Evolutionary conservation across 768 basidiomycete species (phyloP), one percentile per base, ranked within the genome.

Genomic region (Postia placenta): DNA sequence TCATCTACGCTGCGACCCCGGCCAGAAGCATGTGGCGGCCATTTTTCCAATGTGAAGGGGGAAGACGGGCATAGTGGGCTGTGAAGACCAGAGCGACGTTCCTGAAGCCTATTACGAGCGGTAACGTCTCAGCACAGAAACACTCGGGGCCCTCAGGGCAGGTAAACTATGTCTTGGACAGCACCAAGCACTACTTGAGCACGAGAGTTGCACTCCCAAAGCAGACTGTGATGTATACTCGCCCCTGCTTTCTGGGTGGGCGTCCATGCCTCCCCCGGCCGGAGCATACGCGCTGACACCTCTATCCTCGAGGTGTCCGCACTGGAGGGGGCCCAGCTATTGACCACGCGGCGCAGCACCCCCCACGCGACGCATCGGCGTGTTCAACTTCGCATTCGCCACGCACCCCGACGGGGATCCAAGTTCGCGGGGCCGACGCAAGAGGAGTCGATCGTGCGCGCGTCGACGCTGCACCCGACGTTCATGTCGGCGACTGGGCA

Each of bases 381-480:
- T 89, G 14, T 75, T 90, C 24, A 89, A 83, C 60, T 89, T 89
- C 58, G 87, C 87, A 1, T 85, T 82, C 0, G 86, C 87, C 3
- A 83, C 76, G 44, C 78, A 79, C 28, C 82, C 85, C 1, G 87
- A 87, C 1, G 87, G 88, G 88, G 88, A 4, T 89, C 90, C 64
- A 72, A 77, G 50, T 72, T 64, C 48, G 88, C 88, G 14, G 79
- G 85, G 0, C 78, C 81, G 50, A 87, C 88, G 1, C 87, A 91
- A 57, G 88, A 91, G 62, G 87, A 91, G 63, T 82, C 81, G 30
- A 76, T 91, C 56, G 86, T 87, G 11, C 80, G 87, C 36, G 78
- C 85, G 4, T 87, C 86, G 11, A 84, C 82, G 4, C 67, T 91
- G 5, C 86, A 82, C 55, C 68, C 75, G 1, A 74, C 81, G 7